Evolutionary conservation across 257 asterid species (phyloP), one percentile per base, ranked within the genome.

Genomic region (Rehmannia glutinosa): DNA sequence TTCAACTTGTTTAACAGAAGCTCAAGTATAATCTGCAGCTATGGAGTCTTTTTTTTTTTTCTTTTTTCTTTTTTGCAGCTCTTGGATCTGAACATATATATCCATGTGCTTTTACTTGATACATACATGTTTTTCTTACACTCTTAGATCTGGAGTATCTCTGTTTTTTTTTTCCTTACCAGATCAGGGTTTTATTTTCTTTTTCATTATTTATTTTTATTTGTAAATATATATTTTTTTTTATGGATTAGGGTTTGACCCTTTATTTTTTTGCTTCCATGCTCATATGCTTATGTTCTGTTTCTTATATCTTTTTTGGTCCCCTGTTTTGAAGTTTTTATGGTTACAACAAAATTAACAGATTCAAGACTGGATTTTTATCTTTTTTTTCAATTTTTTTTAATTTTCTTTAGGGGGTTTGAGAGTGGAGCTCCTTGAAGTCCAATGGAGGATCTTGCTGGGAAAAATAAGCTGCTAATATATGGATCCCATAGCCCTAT

Each of bases 381-480:
- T 12, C 13, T 42, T 13, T 2, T 42, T 13, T 13, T 10, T 11
- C 1, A 8, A n/a, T n/a, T n/a, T n/a, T n/a, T n/a, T n/a, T n/a
- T n/a, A n/a, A n/a, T n/a, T n/a, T 42, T 42, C 2, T 42, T 38
- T 12, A 43, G 3, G 53, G 80, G 82, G 83, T 78, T n/a, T 38
- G 62, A 4, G 86, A 51, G 95, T 84, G 80, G 97, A 91, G 96
- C 97, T 91, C 91, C 96, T 86, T 86, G 86, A 86, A 83, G 93
- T 88, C 90, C 96, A 91, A 91, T 49, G 65, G 86, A 83, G 88
- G 97, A 82, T 77, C 78, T 75, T 62, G 76, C 76, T 55, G 80
- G 95, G 87, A 54, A 64, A 73, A 83, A 81, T 17, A 74, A 83
- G 97, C 92, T 86, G 95, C 88, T 83, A 78, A 81, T 77, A 56